Evolutionary conservation across 2,329 filamentous ascomycete genomes (phyloP), one percentile per base, ranked within the genome.

Genomic region (Catunica adiposa): DNA sequence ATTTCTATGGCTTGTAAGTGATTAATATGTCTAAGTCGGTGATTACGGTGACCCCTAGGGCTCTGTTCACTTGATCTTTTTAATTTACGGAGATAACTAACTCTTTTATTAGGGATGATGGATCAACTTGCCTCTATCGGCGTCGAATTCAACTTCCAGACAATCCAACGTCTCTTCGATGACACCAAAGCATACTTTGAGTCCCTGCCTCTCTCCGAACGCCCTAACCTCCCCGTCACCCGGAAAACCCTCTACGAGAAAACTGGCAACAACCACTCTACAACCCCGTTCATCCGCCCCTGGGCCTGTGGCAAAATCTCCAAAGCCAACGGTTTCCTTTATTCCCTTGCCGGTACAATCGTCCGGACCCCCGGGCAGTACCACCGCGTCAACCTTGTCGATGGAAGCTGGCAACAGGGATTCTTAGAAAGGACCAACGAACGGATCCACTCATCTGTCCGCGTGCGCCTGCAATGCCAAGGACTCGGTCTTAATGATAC

Each of bases 371-470:
- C 75, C 0, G 75, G 74, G 2, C 62, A 72, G 60, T 77, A 76
- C 65, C 69, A 66, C 50, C 70, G 70, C 58, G 65, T 69, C 15
- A 67, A 76, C 54, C 66, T 70, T 1, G 64, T 67, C 48, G 70
- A 68, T 1, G 68, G 70, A 7, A 62, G 62, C 11, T 62, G 64
- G 31, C 64, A 65, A 42, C 60, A 62, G 1, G 64, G 65, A 7
- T 76, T 70, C 57, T 69, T 79, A 25, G 62, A 70, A 53, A 69
- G 74, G 58, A 79, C 76, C 8, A 75, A 78, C 61, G 76, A 79
- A 63, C 70, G 72, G 7, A 70, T 79, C 34, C 76, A 79, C 62
- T 71, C 72, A 59, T 75, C 73, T 1, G 76, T 76, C 1, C 70
- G 76, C 1, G 68, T 77, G n/a, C 71, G 75, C 2, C 68, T 79